Base-by-base conservation (phyloP, 2,329 filamentous ascomycete genomes). In the Aspergillus nomiae region DNA sequence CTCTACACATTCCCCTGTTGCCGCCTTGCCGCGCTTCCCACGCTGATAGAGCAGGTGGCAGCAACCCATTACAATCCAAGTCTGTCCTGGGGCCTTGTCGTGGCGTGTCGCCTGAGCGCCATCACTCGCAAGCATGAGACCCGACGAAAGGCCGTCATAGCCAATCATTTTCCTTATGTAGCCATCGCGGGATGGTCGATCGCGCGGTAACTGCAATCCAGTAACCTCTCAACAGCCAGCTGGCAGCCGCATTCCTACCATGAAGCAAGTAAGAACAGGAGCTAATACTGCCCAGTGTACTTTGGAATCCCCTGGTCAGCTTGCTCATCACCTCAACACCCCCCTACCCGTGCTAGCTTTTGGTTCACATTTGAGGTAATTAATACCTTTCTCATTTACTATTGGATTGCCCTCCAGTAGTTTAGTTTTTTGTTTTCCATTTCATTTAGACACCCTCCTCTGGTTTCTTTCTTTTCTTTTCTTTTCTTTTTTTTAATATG, bases 171-270 rank as follows among this genome's bases (percentile, higher is more conserved):
- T 43, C 58, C 65, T 71, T 66, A 70, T 68, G 70, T 71, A 69
- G 71, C 70, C 71, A 69, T 55, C 32, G 51, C 12, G 12, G 51
- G 51, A 55, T 71, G 73, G 76, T 72, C 71, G 75, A 77, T 77
- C 75, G 74, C 75, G 75, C 75, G 75, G 72, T 73, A 77, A 77
- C 70, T 70, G 67, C 60, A 58, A 60, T 41, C 66, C 66, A 65
- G 59, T 48, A 62, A 61, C 59, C 61, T 63, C 62, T 62, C 64
- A 46, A 51, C 61, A 69, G 67, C 68, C 70, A 71, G 67, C 69
- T 72, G 69, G 67, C 71, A 70, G 64, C 65, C 69, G 70, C 70
- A 67, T 60, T 34, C 21, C 21, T 24, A 16, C 28, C 28, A 45
- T 45, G 30, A 26, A 55, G 51, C 32, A 38, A 24, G 51, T 54